Base-by-base conservation (phyloP, 192 early-diverging fungal genomes). In the Linnemannia zychae region DNA sequence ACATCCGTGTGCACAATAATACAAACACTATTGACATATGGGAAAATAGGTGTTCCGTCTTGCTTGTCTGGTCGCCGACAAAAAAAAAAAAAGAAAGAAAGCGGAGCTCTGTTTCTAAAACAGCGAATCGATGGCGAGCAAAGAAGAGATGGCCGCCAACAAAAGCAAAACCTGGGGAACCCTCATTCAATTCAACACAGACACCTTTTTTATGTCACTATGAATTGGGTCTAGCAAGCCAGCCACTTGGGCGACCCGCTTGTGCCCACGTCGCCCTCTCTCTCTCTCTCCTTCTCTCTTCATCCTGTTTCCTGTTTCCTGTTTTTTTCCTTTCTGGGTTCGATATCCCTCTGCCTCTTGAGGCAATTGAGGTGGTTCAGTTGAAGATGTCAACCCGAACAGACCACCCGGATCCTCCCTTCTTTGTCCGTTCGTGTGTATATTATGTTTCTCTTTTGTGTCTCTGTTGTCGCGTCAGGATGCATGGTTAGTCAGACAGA, bases 151-250 rank as follows among this genome's bases (percentile, higher is more conserved):
- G 57, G 57, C 57, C 57, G 57, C 57, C 28, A 63, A 63, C 57
- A 63, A 63, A 63, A 63, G 57, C 57, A 63, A 63, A 63, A 63
- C 57, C 57, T 63, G 57, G 57, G 57, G 53, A 24, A 57, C 4
- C 1, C 12, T 13, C 57, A 31, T 60, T 24, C 24, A 20, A 57
- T 50, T 20, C 49, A 9, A 60, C 57, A 28, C 57, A 60, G 57
- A 60, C 9, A 60, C 57, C 24, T n/a, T 57, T 28, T 63, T 15
- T 63, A n/a, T 28, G 57, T 63, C 57, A 12, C 57, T 63, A 2
- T 63, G 28, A 63, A 63, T 28, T 63, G 24, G 22, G 22, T 9
- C 53, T n/a, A n/a, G n/a, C n/a, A n/a, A 53, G 53, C 53, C 53
- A 63, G 57, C 57, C 57, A 63, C 57, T 63, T 63, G 28, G 0